Conservation (phyloP, 345 rosid genomes). For the Pugionium cornutum region DNA sequence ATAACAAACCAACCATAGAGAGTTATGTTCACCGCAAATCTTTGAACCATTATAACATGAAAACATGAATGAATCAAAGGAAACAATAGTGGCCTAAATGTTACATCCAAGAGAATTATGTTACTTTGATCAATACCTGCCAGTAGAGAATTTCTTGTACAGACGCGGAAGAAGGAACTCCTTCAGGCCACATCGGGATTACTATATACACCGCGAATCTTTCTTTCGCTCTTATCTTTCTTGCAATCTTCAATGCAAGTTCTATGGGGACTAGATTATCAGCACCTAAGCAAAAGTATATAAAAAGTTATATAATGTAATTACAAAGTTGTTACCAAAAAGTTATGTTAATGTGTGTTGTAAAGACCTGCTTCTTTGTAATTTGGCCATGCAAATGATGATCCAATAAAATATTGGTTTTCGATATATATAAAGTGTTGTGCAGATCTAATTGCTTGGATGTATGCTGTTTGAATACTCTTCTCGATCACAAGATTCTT, state of each 20-base stretch:
- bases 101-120: background rate
- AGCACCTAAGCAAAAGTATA: slow-evolving; percentile 54
- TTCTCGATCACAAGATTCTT: slow-evolving; percentile 79
- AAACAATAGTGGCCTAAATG: too few species aligned
- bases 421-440: too few species aligned
- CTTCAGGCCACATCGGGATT: slow-evolving; percentile 65
- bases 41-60: too few species aligned
- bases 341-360: background rate
- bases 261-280: slow-evolving; percentile 91
- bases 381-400: slow-evolving; percentile 79
- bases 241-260: slow-evolving; percentile 70
- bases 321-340: too few species aligned
- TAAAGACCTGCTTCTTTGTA: slow-evolving; percentile 74
- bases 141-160: slow-evolving; percentile 88
- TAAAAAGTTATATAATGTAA: background rate
- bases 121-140: slow-evolving; percentile 54
- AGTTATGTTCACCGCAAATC: too few species aligned
- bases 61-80: too few species aligned
- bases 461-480: slow-evolving; percentile 90
- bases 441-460: slow-evolving; percentile 86
- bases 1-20: background rate
- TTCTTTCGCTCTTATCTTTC: slow-evolving; percentile 73
- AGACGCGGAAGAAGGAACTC: slow-evolving; percentile 63
- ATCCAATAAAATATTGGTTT: slow-evolving; percentile 51
- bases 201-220: slow-evolving; percentile 64